Evolutionary conservation across 2,329 filamentous ascomycete species (phyloP), one percentile per base, ranked within the genome.

Genomic region (Pyrenophora teres): DNA sequence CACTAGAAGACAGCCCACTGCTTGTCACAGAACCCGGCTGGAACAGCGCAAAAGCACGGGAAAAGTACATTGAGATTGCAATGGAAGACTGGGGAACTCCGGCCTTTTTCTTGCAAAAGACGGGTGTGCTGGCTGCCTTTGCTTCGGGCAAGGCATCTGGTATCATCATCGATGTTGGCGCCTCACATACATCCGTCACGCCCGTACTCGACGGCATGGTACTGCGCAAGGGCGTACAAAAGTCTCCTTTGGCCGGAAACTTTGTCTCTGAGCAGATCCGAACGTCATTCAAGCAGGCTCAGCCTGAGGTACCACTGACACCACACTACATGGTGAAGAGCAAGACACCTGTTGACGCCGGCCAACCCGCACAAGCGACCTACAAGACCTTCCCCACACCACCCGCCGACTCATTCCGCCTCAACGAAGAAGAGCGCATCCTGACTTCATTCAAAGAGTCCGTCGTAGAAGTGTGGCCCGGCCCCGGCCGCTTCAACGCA

Each of bases 31-130:
- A 99, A 76, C 89, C 92, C 12, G 89, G 90, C 9, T 97, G 93
- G 92, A 97, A 96, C 76, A 83, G 86, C 21, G 76, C 84, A 37
- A 97, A 97, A 78, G 85, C 89, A 54, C 83, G 95, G 54, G 94
- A 99, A 78, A 96, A 94, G 83, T 87, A 88, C 35, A 93, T 97
- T 67, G 94, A 99, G 78, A 86, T 97, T 57, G 92, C 91, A 53
- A 97, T 99, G 87, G 94, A 99, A 80, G 90, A 86, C 69, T 99
- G 94, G 92, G 92, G 91, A 23, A 89, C 88, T 49, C 94, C 94
- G 15, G 94, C 94, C 4, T 97, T 97, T 75, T 99, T 93, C 83
- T 80, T 97, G 55, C 90, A 90, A 57, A 87, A 90, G 68, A 95
- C 87, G 46, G 92, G 93, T 21, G 92, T 97, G 37, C 83, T 97